Evolutionary conservation across 2,329 filamentous ascomycete genomes (phyloP).

Genomic region (Exserohilum rostratum): DNA sequence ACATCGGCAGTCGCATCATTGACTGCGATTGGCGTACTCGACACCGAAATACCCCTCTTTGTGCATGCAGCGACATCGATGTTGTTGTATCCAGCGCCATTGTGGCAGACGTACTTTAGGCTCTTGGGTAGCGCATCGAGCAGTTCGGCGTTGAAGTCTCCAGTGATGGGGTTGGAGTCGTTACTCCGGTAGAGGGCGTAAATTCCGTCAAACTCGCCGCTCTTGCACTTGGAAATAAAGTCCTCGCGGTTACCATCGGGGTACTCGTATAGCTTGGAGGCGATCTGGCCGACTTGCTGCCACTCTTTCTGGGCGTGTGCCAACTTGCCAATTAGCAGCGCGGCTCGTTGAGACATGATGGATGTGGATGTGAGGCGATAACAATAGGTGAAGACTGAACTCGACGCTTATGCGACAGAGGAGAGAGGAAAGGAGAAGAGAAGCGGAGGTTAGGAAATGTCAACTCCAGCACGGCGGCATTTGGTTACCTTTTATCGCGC

Average conservation of each 20-base stretch:
- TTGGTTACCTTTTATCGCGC: constrained; percentile 24
- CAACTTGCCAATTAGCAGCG: constrained; percentile 55
- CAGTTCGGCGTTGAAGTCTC: constrained; percentile 55
- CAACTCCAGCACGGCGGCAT: constrained; percentile 21
- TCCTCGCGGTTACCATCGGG: constrained; percentile 59
- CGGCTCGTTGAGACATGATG: constrained; percentile 44
- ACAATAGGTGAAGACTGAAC: not conserved
- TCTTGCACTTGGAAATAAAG: constrained; percentile 61
- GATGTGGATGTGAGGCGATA: not conserved
- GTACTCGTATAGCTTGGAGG: constrained; percentile 57
- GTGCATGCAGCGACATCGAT: constrained; percentile 63
- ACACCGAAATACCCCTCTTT: constrained; percentile 52
- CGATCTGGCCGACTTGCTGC: constrained; percentile 46
- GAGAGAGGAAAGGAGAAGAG: not conserved
- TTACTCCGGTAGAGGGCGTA: constrained; percentile 66
- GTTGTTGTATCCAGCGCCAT: constrained; percentile 66
- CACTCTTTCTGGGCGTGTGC: constrained; percentile 55
- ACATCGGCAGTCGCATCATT: constrained; percentile 60
- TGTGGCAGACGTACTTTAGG: constrained; percentile 55
- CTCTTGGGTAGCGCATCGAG: constrained; percentile 50
- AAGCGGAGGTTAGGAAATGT: constrained; percentile 2
- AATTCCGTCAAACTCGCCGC: constrained; percentile 62
- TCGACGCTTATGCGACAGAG: not conserved
- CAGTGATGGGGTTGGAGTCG: constrained; percentile 58
- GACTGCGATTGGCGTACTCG: constrained; percentile 56